Evolutionary conservation across 2,329 filamentous ascomycete genomes (phyloP).

Genomic region (Ceratocystis albifundus): DNA sequence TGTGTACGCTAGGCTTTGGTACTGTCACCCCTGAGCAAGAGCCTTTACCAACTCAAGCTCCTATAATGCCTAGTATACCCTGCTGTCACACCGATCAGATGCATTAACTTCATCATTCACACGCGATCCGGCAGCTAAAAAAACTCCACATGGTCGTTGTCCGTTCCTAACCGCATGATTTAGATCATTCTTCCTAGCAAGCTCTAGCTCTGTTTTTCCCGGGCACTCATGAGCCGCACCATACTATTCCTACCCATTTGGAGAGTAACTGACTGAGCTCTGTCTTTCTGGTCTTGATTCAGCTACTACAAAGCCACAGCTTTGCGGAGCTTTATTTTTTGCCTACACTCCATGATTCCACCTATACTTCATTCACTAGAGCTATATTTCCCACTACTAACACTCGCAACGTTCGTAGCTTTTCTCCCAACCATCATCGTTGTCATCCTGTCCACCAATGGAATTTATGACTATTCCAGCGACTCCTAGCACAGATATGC

Average conservation of each 20-base stretch:
- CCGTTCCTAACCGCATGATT: background rate
- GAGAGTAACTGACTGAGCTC: background rate
- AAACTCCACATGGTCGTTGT: background rate
- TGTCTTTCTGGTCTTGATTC: background rate
- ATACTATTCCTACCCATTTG: background rate
- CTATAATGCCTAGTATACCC: conserved; percentile 4
- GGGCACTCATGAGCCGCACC: background rate
- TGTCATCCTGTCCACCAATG: conserved; percentile 32
- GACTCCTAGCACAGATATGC: conserved; percentile 41
- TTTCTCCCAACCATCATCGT: background rate
- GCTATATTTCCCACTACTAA: background rate
- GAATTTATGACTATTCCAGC: conserved; percentile 43
- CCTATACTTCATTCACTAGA: background rate
- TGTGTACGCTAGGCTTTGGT: background rate
- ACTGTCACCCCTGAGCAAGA: background rate
- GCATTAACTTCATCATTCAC: conserved; percentile 2
- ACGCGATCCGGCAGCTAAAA: background rate
- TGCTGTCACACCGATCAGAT: conserved; percentile 7
- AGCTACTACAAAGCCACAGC: background rate
- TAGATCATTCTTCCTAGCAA: background rate
- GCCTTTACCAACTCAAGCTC: background rate
- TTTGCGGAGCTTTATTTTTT: background rate
- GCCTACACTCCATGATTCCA: background rate
- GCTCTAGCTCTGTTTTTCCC: background rate
- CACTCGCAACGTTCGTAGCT: background rate